phyloP scores from a whole-genome alignment of 768 basidiomycete species.

The Xerocomus spinulosus region DNA sequence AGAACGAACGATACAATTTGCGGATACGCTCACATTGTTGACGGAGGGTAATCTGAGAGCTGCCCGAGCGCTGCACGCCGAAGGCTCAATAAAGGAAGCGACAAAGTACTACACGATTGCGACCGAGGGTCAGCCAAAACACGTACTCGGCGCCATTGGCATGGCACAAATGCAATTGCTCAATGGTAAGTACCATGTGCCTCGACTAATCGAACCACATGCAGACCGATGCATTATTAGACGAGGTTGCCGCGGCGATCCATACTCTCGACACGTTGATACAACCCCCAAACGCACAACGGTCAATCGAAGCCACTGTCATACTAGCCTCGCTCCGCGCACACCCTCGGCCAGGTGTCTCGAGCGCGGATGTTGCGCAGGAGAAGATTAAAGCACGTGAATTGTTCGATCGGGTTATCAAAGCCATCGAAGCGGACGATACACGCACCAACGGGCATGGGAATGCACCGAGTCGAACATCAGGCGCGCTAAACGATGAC shows the following conservation, averaged over 20 bases:
- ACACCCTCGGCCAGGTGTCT: constrained; percentile 73
- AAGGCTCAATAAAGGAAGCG: constrained; percentile 60
- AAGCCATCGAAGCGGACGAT: constrained; percentile 64
- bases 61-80: constrained; percentile 74
- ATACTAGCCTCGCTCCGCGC: constrained; percentile 90
- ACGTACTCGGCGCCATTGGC: constrained; percentile 77
- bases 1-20: constrained; percentile 90
- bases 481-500: constrained; percentile 66
- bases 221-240: constrained; percentile 35
- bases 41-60: constrained; percentile 85
- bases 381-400: constrained; percentile 75
- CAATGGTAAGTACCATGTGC: constrained; percentile 50
- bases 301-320: constrained; percentile 78
- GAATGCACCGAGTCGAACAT: constrained; percentile 29
- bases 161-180: constrained; percentile 84
- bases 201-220: not conserved
- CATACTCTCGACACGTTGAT: constrained; percentile 78
- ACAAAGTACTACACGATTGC: constrained; percentile 66
- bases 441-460: constrained; percentile 40
- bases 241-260: constrained; percentile 80
- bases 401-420: constrained; percentile 71
- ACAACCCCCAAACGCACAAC: constrained; percentile 57
- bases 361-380: constrained; percentile 62
- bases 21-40: constrained; percentile 79
- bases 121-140: constrained; percentile 64